These are phyloP conservation scores for Eucalyptus erythrocorys DNA, from an alignment of 345 rosid species.

Conservation along the genomic window DNA sequence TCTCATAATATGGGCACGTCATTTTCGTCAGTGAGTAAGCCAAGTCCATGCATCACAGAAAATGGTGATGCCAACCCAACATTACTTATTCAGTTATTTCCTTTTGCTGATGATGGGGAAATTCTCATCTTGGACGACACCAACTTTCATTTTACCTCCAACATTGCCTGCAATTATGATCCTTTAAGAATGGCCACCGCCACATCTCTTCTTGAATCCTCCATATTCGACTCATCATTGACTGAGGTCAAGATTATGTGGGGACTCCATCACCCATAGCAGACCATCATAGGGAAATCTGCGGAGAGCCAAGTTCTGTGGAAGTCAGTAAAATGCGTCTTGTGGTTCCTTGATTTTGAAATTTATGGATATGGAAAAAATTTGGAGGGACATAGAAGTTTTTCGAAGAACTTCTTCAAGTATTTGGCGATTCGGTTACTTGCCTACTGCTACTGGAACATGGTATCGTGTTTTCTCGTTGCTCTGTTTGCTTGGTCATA, in stretches of 20 bases:
- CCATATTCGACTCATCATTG: conserved; percentile 21
- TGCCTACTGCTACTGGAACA: conserved; percentile 1
- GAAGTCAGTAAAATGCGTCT: conserved; percentile 47
- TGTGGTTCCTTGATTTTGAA: conserved; percentile 69
- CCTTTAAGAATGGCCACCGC: conserved; percentile 48
- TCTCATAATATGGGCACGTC: conserved; percentile 39
- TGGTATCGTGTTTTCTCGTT: background rate
- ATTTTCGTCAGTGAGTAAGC: conserved; percentile 2
- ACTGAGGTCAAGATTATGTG: conserved; percentile 39
- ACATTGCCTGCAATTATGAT: conserved; percentile 35
- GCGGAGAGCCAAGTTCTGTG: conserved; percentile 48
- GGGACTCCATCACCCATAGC: conserved; percentile 58
- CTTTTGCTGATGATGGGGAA: conserved; percentile 30
- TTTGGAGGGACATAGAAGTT: conserved; percentile 25
- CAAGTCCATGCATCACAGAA: conserved; percentile 42
- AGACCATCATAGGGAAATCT: conserved; percentile 40
- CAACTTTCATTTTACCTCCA: conserved; percentile 47
- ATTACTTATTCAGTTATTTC: conserved; percentile 37
- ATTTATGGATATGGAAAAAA: conserved; percentile 22
- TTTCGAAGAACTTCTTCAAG: conserved; percentile 54
- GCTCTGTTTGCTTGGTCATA: background rate
- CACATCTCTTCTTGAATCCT: conserved; percentile 34
- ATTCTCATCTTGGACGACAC: conserved; percentile 66
- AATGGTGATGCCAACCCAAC: conserved; percentile 25
- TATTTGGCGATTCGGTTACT: conserved; percentile 59